phyloP scores from a whole-genome alignment of 2,329 filamentous ascomycete species.

The Apiospora rasikravindrae region DNA sequence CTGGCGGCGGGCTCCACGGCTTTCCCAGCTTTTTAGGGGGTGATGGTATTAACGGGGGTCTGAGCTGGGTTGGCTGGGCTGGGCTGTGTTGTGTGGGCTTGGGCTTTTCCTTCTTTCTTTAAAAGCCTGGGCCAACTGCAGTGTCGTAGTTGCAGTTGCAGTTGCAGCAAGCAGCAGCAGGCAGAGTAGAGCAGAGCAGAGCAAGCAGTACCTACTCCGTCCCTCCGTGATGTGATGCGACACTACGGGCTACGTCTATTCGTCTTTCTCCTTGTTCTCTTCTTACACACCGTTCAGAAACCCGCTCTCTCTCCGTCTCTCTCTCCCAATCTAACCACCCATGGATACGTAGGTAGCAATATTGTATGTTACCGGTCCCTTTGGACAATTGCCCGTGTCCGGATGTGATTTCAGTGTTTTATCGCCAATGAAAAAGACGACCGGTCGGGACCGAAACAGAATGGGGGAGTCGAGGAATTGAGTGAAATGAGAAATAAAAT shows the following conservation, averaged over 20 bases:
- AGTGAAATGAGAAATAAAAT: slow-evolving; percentile 17
- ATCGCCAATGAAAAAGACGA: background rate
- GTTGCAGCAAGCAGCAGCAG: background rate
- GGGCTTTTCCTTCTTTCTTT: slow-evolving; percentile 1
- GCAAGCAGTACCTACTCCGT: background rate
- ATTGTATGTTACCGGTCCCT: background rate
- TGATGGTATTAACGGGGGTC: slow-evolving; percentile 14
- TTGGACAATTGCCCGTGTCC: background rate
- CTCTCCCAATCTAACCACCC: background rate
- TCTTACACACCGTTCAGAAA: background rate
- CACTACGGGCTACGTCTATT: background rate
- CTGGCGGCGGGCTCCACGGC: slow-evolving; percentile 20
- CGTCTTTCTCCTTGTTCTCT: background rate
- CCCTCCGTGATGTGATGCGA: slow-evolving; percentile 1
- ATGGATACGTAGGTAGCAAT: background rate
- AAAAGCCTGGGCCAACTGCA: slow-evolving; percentile 12
- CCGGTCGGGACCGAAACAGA: slow-evolving; percentile 1
- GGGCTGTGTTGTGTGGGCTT: slow-evolving; percentile 3
- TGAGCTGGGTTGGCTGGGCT: slow-evolving; percentile 13
- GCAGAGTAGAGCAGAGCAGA: too few species aligned
- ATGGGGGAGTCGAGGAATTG: background rate
- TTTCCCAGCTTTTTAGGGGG: slow-evolving; percentile 18
- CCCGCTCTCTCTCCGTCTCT: background rate
- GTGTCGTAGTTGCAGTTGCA: background rate
- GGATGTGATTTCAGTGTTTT: background rate